phyloP scores from a whole-genome alignment of 2,329 filamentous ascomycete species.

The Arthrocladium fulminans region DNA sequence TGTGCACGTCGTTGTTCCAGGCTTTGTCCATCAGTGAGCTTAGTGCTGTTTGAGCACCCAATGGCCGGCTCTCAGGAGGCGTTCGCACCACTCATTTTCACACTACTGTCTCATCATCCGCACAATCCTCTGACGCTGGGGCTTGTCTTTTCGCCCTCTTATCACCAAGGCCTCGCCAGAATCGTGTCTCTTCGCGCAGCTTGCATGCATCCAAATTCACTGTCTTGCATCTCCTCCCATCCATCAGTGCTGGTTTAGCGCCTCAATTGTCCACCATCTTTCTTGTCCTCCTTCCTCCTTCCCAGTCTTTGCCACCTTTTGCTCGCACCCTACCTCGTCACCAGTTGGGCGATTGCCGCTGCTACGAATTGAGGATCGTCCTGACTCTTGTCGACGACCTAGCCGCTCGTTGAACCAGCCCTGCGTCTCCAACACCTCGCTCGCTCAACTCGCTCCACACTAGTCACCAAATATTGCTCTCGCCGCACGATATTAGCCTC shows the following conservation, averaged over 20 bases:
- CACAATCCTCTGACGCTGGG: background rate
- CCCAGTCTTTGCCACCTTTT: slow-evolving; percentile 21
- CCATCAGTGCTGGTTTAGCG: slow-evolving; percentile 7
- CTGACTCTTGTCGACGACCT: slow-evolving; percentile 17
- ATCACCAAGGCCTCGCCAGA: background rate
- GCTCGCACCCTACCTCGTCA: slow-evolving; percentile 18
- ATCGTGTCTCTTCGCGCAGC: background rate
- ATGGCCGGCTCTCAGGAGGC: slow-evolving; percentile 3
- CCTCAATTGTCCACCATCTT: slow-evolving; percentile 28
- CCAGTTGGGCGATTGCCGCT: slow-evolving; percentile 21
- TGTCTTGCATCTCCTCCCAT: slow-evolving; percentile 7
- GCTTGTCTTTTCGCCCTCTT: background rate
- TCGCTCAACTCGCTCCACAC: slow-evolving; percentile 8
- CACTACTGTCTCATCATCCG: slow-evolving; percentile 10
- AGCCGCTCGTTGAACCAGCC: slow-evolving; percentile 21
- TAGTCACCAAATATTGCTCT: slow-evolving; percentile 17
- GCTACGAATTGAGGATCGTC: slow-evolving; percentile 22
- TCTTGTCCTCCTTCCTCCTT: slow-evolving; percentile 14
- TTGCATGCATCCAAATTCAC: background rate
- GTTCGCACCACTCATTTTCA: background rate
- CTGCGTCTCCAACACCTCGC: slow-evolving; percentile 13
- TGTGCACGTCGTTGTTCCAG: slow-evolving; percentile 1
- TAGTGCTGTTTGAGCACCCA: slow-evolving; percentile 3
- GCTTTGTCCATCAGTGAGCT: background rate
- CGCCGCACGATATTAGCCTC: slow-evolving; percentile 12